A percentile compares a stretch with the other conserved stretches of the same genome.
These are phyloP conservation scores for Aureobasidium sp. DNA, from an alignment of 2,329 filamentous ascomycete species.

Conservation along the genomic window DNA sequence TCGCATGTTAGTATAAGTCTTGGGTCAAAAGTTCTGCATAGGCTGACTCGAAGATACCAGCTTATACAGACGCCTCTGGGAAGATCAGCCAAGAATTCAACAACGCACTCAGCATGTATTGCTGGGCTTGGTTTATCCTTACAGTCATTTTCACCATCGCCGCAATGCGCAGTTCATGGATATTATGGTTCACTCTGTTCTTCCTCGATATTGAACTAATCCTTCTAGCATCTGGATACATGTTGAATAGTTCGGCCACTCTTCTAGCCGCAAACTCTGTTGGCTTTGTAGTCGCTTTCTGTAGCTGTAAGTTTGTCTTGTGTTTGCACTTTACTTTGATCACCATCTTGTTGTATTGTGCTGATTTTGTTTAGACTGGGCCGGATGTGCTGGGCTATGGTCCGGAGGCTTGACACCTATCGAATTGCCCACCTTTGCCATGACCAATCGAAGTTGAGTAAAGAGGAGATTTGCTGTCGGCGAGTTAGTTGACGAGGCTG, in stretches of 20 bases:
- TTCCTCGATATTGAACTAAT: slow-evolving; percentile 20
- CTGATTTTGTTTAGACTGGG: no score
- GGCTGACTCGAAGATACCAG: not conserved
- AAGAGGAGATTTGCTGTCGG: no score
- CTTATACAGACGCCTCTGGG: slow-evolving; percentile 27
- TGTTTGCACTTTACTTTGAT: no score
- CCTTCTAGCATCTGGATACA: slow-evolving; percentile 22
- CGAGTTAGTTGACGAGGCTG: no score
- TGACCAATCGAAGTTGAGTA: no score
- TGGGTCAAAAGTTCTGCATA: not conserved
- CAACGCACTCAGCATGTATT: slow-evolving; percentile 21
- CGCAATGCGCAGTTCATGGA: slow-evolving; percentile 21
- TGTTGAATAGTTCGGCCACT: slow-evolving; percentile 15
- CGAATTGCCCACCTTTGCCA: slow-evolving; percentile 17
- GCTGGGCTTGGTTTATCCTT: slow-evolving; percentile 25
- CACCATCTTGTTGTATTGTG: no score
- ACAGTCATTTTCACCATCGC: slow-evolving; percentile 22
- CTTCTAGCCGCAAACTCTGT: slow-evolving; percentile 19
- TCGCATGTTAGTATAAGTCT: slow-evolving; percentile 14
- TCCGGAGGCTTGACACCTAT: slow-evolving; percentile 17
- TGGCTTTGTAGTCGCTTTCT: slow-evolving; percentile 20
- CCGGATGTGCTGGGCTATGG: slow-evolving; percentile 18
- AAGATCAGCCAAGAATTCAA: slow-evolving; percentile 18
- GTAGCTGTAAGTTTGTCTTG: slow-evolving; percentile 20
- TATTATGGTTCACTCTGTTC: slow-evolving; percentile 19